Evolutionary conservation across 768 basidiomycete genomes (phyloP), one percentile per base, ranked within the genome.

Genomic region (Leucogyrophana mollusca): DNA sequence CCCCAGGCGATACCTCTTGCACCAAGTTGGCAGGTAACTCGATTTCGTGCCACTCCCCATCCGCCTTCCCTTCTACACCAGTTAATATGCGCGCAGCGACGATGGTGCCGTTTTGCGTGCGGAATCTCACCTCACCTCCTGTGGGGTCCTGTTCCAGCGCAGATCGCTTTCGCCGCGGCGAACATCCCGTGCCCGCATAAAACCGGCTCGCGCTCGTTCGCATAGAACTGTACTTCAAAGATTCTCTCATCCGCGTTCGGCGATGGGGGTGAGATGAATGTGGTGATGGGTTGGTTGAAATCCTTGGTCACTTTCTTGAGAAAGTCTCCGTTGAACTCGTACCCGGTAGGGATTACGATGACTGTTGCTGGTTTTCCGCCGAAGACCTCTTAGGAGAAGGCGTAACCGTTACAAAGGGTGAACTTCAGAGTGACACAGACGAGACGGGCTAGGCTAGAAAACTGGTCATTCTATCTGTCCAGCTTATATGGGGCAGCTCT

Each of bases 151-250:
- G 13, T 6, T 30, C 51, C 34, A 2, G 34, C 18, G 40, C 47
- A 73, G 10, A 80, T 54, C 2, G 65, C 67, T 43, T 70, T 63
- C 1, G 73, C 68, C 18, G 74, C 66, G 2, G 74, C 78, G 9
- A 80, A 52, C 2, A 69, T 68, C 4, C 61, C 76, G 52, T 78
- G 74, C 22, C 73, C 73, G 44, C 77, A 77, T 9, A 77, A 39
- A 3, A 64, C 58, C 1, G 64, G 39, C 41, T 72, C 71, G 1
- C 32, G n/a, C 2, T 57, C 56, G 2, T 69, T 35, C 11, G 62
- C 54, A 45, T 73, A 66, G 60, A 66, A 79, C 35, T 74, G 70
- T 24, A 79, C 64, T 23, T 58, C 50, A 44, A 69, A 70, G 5
- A 64, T 52, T 23, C 23, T 25, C 9, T 9, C 36, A n/a, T 64